These are phyloP conservation scores for Carex arenaria DNA, from an alignment of 202 grass and related monocot species.

Conservation along the genomic window DNA sequence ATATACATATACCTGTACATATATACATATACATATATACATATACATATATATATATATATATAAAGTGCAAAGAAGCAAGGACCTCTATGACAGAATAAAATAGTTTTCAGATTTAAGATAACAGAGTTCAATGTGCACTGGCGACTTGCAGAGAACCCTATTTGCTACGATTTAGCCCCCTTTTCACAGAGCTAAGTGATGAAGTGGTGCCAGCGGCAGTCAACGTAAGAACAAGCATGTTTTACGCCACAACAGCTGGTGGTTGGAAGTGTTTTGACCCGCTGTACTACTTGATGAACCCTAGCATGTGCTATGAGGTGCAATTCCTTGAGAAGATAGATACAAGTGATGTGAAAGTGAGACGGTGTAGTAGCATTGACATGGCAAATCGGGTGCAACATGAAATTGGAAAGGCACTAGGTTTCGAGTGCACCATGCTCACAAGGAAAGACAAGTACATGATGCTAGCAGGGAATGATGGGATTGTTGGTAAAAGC, in stretches of 20 bases:
- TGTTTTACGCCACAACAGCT: constrained; percentile 82
- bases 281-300: constrained; percentile 56
- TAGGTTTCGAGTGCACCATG: constrained; percentile 54
- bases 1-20: no score
- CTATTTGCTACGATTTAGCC: constrained; percentile 66
- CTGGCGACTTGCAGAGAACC: constrained; percentile 49
- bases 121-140: not conserved
- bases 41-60: no score
- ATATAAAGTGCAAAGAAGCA: not conserved
- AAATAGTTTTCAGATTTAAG: not conserved
- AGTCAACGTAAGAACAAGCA: constrained; percentile 37
- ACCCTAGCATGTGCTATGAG: constrained; percentile 50
- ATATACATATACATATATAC: no score
- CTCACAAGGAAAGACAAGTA: constrained; percentile 83
- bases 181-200: constrained; percentile 63
- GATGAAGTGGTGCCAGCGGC: constrained; percentile 54
- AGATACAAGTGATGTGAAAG: constrained; percentile 30
- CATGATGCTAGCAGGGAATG: constrained; percentile 56
- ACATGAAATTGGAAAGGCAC: constrained; percentile 40
- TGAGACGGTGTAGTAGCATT: constrained; percentile 17
- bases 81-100: not conserved
- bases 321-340: constrained; percentile 48
- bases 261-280: constrained; percentile 64
- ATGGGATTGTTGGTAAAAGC: constrained; percentile 44
- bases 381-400: constrained; percentile 68